phyloP scores from a whole-genome alignment of 1,139 yeast genomes.

The Pichia norvegensis region DNA sequence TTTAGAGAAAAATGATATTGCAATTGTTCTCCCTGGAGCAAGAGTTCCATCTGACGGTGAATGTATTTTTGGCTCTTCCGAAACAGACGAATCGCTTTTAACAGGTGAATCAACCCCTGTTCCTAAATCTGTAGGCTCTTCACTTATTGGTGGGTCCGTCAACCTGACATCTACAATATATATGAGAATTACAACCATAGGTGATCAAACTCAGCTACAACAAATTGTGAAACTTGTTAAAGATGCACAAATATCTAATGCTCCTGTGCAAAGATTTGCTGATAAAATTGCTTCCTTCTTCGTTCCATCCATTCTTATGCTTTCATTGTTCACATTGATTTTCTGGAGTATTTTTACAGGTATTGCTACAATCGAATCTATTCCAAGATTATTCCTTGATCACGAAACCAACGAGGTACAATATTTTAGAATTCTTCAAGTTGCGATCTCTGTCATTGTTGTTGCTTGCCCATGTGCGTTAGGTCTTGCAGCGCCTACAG shows the following conservation, averaged over 20 bases:
- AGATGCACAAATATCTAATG: conserved; percentile 80
- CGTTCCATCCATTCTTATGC: conserved; percentile 63
- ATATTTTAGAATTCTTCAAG: conserved; percentile 49
- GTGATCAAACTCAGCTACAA: conserved; percentile 78
- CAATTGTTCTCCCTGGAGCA: conserved; percentile 76
- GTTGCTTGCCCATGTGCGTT: conserved; percentile 98
- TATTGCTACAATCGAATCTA: conserved; percentile 24
- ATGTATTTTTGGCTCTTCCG: conserved; percentile 69
- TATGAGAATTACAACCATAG: conserved; percentile 61
- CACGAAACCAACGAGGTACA: conserved; percentile 46
- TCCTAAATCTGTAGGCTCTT: conserved; percentile 49
- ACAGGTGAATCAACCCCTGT: conserved; percentile 89
- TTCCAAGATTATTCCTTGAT: conserved; percentile 52
- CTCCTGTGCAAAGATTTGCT: conserved; percentile 86
- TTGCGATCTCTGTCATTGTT: conserved; percentile 89
- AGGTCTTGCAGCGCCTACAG: conserved; percentile 96
- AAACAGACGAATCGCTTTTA: conserved; percentile 77
- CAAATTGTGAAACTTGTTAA: conserved; percentile 81
- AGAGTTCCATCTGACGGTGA: conserved; percentile 89
- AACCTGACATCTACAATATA: conserved; percentile 73
- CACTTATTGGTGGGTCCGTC: conserved; percentile 83
- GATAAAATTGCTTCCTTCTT: conserved; percentile 80
- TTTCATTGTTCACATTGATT: conserved; percentile 58
- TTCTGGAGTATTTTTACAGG: conserved; percentile 49
- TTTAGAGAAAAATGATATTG: conserved; percentile 69